Base-by-base conservation (phyloP, 139 green algal species). In the Chlorella sp. region DNA sequence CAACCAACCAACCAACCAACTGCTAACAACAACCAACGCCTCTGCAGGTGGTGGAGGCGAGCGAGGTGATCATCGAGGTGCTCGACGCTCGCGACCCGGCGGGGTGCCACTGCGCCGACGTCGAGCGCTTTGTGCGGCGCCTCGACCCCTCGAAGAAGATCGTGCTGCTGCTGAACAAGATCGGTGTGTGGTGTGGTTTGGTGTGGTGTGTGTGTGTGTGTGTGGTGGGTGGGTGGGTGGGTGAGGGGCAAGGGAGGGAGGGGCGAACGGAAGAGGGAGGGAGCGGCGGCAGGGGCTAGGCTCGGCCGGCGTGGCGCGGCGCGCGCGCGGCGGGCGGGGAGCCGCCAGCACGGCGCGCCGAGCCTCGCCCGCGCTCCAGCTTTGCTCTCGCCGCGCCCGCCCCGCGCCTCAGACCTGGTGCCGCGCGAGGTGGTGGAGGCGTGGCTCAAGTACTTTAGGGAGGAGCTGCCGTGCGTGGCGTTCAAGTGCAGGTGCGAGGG, bases 151-250 rank as follows among this genome's bases (percentile, higher is more conserved):
- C 92, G 79, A 99, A 99, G 81, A 89, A 90, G 45, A 85, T 99
- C 76, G 88, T 99, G 53, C 88, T 99, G 64, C 86, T 99, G 73
- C 88, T 99, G 29, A 99, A 99, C 90, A 99, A 99, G 79, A 96
- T 99, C 61, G 91, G 89, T 94, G 74, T 59, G 87, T 35, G 2
- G 3, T 29, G 0, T 41, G 9, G 21, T n/a, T n/a, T n/a, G n/a
- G n/a, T n/a, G n/a, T n/a, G n/a, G n/a, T n/a, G n/a, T n/a, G n/a
- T n/a, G n/a, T n/a, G n/a, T n/a, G n/a, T n/a, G n/a, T n/a, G n/a
- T n/a, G n/a, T n/a, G n/a, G n/a, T n/a, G n/a, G n/a, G n/a, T n/a
- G n/a, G n/a, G n/a, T n/a, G n/a, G n/a, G n/a, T n/a, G n/a, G n/a
- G n/a, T n/a, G n/a, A n/a, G n/a, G n/a, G n/a, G n/a, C n/a, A n/a